Evolutionary conservation across 345 rosid species (phyloP).

Genomic region (Isatis tinctoria): DNA sequence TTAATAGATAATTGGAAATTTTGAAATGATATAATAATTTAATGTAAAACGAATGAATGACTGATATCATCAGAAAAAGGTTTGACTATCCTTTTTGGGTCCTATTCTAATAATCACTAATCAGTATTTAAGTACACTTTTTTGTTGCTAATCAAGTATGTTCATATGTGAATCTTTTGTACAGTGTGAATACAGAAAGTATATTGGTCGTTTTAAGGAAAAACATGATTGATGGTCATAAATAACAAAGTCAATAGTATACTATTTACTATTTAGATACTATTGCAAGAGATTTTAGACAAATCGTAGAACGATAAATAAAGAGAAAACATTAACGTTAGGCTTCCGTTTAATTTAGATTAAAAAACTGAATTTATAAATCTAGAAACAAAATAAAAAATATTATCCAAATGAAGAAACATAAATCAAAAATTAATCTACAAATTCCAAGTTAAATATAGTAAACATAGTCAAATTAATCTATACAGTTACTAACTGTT

Average conservation of each 20-base stretch:
- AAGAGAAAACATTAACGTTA: too few species aligned
- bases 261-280: background rate
- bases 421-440: too few species aligned
- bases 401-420: too few species aligned
- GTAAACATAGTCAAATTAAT: too few species aligned
- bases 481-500: too few species aligned
- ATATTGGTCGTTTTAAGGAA: background rate
- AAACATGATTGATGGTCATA: background rate
- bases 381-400: too few species aligned
- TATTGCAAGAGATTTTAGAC: background rate
- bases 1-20: background rate
- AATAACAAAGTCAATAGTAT: background rate
- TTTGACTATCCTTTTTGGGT: background rate
- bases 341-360: too few species aligned
- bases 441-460: too few species aligned
- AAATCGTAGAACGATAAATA: background rate
- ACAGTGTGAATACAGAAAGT: background rate
- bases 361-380: too few species aligned
- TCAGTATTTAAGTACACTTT: background rate
- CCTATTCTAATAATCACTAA: conserved; percentile 1
- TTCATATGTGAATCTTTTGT: background rate
- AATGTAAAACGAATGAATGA: background rate
- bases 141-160: background rate
- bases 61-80: background rate
- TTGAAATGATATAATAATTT: background rate